Conservation (phyloP, 2,329 filamentous ascomycete species). For the Epichloe festucae region DNA sequence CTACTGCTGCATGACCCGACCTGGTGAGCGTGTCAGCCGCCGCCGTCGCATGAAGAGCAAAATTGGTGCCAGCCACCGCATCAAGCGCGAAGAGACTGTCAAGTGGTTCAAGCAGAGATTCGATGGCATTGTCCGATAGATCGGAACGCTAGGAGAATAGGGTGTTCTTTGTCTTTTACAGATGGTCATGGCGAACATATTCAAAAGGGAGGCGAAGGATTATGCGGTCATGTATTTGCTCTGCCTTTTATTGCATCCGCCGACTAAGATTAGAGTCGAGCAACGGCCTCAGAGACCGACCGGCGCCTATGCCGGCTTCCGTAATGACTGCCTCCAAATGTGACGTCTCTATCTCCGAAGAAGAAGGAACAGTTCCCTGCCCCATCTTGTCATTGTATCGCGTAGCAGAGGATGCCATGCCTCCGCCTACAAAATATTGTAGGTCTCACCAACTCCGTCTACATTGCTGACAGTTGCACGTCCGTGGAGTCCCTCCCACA, state of each 20-base stretch:
- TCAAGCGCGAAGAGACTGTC: constrained; percentile 89
- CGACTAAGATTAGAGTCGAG: constrained; percentile 44
- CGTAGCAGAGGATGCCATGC: background rate
- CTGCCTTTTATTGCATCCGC: constrained; percentile 33
- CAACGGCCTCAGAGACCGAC: constrained; percentile 63
- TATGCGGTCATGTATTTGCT: constrained; percentile 26
- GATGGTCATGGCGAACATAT: constrained; percentile 29
- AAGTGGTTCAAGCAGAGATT: constrained; percentile 91
- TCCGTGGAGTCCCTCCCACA: too few relatives aligned
- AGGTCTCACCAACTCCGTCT: background rate
- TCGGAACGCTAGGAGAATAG: background rate
- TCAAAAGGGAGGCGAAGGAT: constrained; percentile 20
- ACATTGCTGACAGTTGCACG: background rate
- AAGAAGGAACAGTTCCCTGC: background rate
- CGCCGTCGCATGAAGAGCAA: constrained; percentile 79
- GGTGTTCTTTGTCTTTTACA: constrained; percentile 20
- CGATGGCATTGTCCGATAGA: constrained; percentile 98
- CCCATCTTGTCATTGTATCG: background rate
- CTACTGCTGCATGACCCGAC: constrained; percentile 99
- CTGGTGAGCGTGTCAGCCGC: constrained; percentile 94
- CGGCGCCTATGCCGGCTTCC: constrained; percentile 54
- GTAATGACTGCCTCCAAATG: constrained; percentile 23
- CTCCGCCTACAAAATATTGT: background rate
- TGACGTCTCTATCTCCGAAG: constrained; percentile 16
- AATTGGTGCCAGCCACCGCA: constrained; percentile 81